Evolutionary conservation across 345 rosid species (phyloP).

Genomic region (Conringia planisiliqua): DNA sequence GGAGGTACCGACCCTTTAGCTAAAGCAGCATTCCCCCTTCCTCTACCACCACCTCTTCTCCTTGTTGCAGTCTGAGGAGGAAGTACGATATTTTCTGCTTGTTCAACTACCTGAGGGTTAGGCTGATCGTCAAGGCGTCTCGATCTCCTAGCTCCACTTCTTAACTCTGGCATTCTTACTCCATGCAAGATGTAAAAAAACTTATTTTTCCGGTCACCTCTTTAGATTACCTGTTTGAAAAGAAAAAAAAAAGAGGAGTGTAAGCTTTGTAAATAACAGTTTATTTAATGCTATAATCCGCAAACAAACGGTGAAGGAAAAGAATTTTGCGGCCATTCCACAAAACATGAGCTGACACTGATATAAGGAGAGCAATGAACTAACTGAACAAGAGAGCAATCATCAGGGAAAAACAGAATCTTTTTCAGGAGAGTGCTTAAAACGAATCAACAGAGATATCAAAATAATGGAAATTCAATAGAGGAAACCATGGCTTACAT

Average conservation of each 20-base stretch:
- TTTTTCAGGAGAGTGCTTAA: slow-evolving; percentile 19
- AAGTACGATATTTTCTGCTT: slow-evolving; percentile 58
- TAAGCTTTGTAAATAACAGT: neutral
- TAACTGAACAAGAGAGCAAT: slow-evolving; percentile 23
- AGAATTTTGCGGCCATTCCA: neutral
- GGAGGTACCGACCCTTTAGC: slow-evolving; percentile 62
- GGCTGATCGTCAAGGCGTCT: slow-evolving; percentile 91
- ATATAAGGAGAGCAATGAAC: neutral
- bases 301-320: neutral
- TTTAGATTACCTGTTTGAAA: slow-evolving; percentile 41
- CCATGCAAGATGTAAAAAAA: slow-evolving; percentile 78
- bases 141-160: slow-evolving; percentile 96
- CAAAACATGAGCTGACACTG: neutral
- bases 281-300: neutral
- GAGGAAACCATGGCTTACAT: neutral
- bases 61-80: slow-evolving; percentile 78
- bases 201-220: slow-evolving; percentile 31
- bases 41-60: slow-evolving; percentile 94
- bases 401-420: neutral
- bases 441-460: neutral
- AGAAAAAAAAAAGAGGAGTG: neutral
- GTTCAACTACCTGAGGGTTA: slow-evolving; percentile 60
- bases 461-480: slow-evolving; percentile 31
- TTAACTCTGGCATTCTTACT: slow-evolving; percentile 96
- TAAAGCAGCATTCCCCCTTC: slow-evolving; percentile 91